phyloP scores from a whole-genome alignment of 331 rosid genomes.

The Acacia concinna region DNA sequence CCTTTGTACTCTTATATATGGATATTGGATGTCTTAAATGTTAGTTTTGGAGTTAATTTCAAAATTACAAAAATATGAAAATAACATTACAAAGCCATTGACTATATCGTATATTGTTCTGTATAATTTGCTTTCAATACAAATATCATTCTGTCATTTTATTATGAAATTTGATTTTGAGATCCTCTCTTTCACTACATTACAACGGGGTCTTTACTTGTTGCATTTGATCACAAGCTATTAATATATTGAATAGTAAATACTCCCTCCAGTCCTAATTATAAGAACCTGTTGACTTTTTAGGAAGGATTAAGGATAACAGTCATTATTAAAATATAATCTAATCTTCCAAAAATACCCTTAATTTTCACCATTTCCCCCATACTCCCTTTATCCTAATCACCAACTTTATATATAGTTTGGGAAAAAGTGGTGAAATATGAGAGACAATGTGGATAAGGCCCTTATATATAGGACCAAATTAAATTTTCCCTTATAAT shows the following conservation, averaged over 20 bases:
- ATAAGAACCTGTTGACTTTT: too few relatives aligned
- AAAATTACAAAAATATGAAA: background rate
- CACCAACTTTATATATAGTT: too few relatives aligned
- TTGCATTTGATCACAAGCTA: background rate
- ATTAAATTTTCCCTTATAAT: too few relatives aligned
- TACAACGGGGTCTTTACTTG: background rate
- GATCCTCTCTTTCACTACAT: background rate
- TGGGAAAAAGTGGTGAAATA: too few relatives aligned
- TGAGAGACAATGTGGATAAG: too few relatives aligned
- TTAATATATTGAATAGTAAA: background rate
- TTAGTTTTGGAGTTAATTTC: background rate
- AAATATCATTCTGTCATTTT: background rate
- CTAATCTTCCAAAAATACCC: too few relatives aligned
- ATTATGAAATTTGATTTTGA: background rate
- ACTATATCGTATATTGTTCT: background rate
- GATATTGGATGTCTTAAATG: background rate
- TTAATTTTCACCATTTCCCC: too few relatives aligned
- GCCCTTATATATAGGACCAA: too few relatives aligned
- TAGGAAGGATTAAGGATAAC: too few relatives aligned
- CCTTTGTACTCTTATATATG: conserved; percentile 19
- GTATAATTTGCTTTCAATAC: background rate
- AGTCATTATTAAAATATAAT: too few relatives aligned
- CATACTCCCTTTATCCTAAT: too few relatives aligned
- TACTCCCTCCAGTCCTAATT: too few relatives aligned
- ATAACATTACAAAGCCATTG: background rate